Evolutionary conservation across 257 asterid species (phyloP).

Genomic region (Paulownia fortunei): DNA sequence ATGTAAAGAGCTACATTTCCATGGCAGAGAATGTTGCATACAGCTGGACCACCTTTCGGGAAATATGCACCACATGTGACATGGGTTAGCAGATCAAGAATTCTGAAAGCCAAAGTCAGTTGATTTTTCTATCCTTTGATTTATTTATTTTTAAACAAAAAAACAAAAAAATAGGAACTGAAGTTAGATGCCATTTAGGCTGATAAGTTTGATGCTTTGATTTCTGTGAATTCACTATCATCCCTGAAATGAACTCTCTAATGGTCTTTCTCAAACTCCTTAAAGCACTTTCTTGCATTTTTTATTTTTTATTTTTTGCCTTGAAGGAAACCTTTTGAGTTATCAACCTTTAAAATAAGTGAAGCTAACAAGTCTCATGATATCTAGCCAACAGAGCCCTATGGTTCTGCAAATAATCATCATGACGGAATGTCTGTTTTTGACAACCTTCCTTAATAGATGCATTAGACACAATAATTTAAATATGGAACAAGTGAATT

Average conservation of each 20-base stretch:
- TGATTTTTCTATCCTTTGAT: neutral
- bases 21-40: neutral
- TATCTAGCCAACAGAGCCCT: neutral
- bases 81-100: neutral
- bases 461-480: neutral
- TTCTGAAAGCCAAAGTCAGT: neutral
- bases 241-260: neutral
- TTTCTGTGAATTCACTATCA: neutral
- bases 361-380: neutral
- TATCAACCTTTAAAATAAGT: neutral
- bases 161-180: neutral
- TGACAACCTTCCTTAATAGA: neutral
- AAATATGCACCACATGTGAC: neutral
- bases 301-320: too few species aligned
- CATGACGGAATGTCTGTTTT: neutral
- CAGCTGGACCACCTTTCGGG: neutral
- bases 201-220: neutral
- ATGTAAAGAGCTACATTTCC: slow-evolving; percentile 9
- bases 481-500: neutral
- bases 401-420: slow-evolving; percentile 3
- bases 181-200: neutral
- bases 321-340: neutral
- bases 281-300: slow-evolving; percentile 10
- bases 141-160: too few species aligned
- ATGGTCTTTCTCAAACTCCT: neutral